Evolutionary conservation across 1,139 yeast genomes (phyloP).

Genomic region (Martiniozyma asiatica): DNA sequence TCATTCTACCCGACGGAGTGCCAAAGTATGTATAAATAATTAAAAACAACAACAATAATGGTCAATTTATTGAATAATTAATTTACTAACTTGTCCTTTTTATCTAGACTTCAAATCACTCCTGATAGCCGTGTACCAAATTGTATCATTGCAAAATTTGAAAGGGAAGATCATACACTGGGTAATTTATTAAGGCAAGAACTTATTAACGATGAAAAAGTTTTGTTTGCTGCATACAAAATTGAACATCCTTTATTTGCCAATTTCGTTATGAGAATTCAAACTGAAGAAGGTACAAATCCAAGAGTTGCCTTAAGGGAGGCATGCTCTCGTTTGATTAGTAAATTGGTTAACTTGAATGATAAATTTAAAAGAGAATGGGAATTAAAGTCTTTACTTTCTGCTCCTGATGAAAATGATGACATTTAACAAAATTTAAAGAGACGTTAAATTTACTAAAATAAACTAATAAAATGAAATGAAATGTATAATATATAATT

Average conservation of each 20-base stretch:
- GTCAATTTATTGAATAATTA: too few relatives aligned
- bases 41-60: too few relatives aligned
- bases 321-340: conserved; percentile 76
- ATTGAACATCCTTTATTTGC: conserved; percentile 97
- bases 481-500: too few relatives aligned
- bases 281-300: conserved; percentile 87
- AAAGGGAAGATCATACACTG: conserved; percentile 94
- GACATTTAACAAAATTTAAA: conserved; percentile 15
- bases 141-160: conserved; percentile 85
- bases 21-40: conserved; percentile 59
- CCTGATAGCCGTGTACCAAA: conserved; percentile 95
- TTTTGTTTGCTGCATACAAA: conserved; percentile 90
- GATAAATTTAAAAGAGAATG: conserved; percentile 83
- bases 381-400: conserved; percentile 78
- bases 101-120: conserved; percentile 54
- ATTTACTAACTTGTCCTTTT: conserved; percentile 2
- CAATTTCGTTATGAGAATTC: conserved; percentile 83
- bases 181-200: conserved; percentile 85
- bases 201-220: conserved; percentile 73
- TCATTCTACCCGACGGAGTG: conserved; percentile 94
- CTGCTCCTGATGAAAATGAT: conserved; percentile 58
- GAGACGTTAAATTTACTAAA: too few relatives aligned
- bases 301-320: conserved; percentile 84
- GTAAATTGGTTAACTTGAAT: conserved; percentile 62
- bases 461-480: too few relatives aligned